These are phyloP conservation scores for Dacryopinax primogenitus DNA, from an alignment of 768 basidiomycete genomes.

Conservation along the genomic window DNA sequence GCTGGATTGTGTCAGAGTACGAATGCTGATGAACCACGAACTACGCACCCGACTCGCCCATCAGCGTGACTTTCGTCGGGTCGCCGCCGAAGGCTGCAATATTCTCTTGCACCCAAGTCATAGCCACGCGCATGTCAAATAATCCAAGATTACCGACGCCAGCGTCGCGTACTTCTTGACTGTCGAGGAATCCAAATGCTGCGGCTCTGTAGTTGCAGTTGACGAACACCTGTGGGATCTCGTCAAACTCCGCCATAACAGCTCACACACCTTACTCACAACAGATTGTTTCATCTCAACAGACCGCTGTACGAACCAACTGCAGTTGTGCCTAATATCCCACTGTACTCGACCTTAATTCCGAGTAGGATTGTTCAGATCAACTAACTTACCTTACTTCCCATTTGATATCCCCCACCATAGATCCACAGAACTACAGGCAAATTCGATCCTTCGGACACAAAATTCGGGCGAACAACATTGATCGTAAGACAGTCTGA, in stretches of 20 bases:
- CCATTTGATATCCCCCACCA: conserved; percentile 1
- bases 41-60: neutral
- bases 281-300: neutral
- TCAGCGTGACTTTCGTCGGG: conserved; percentile 37
- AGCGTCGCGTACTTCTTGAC: conserved; percentile 42
- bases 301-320: conserved; percentile 3
- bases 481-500: conserved; percentile 17
- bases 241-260: neutral
- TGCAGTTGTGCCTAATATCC: conserved; percentile 2
- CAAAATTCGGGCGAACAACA: conserved; percentile 16
- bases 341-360: neutral
- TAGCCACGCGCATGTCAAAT: conserved; percentile 44
- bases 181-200: conserved; percentile 31
- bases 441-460: neutral
- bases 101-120: conserved; percentile 52
- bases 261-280: neutral
- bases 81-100: conserved; percentile 54
- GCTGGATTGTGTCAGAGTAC: neutral
- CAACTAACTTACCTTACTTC: neutral
- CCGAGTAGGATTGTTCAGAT: neutral
- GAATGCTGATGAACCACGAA: neutral
- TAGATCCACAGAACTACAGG: neutral
- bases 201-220: conserved; percentile 39
- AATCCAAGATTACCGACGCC: conserved; percentile 39
- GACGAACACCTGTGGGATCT: conserved; percentile 22